Conservation (phyloP, 352 stramenopile genomes). For the Peronospora belbahrii region DNA sequence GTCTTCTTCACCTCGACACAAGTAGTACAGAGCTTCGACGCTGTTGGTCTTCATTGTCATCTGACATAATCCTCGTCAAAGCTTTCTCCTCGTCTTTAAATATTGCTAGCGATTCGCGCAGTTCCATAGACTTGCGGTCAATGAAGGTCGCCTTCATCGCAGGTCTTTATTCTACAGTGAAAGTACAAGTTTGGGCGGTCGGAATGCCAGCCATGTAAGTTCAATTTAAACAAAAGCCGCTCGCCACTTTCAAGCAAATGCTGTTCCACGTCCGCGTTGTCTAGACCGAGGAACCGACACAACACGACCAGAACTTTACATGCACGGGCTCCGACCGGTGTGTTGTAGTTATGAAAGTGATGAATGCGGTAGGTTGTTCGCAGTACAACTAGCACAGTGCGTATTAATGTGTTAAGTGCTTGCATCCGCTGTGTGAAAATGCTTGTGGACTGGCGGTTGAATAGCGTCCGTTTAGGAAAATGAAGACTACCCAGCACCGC, state of each 20-base stretch:
- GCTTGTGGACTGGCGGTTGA: constrained; percentile 33
- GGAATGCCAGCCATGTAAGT: constrained; percentile 37
- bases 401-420: constrained; percentile 25
- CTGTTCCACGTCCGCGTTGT: constrained; percentile 15
- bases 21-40: constrained; percentile 13
- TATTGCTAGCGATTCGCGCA: constrained; percentile 8
- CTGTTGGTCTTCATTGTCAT: constrained; percentile 10
- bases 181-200: constrained; percentile 32
- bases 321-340: constrained; percentile 5
- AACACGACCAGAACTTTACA: constrained; percentile 37
- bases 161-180: constrained; percentile 15
- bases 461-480: constrained; percentile 46
- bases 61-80: constrained; percentile 3
- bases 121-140: constrained; percentile 19
- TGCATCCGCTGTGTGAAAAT: constrained; percentile 25
- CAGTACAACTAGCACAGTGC: constrained; percentile 23
- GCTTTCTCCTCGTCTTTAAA: constrained; percentile 15
- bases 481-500: constrained; percentile 31
- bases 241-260: constrained; percentile 20
- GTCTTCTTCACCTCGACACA: constrained; percentile 10
- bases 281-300: constrained; percentile 32
- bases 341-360: constrained; percentile 25
- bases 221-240: constrained; percentile 12
- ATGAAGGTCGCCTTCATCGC: neutral
- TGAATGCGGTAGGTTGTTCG: constrained; percentile 23